Evolutionary conservation across 1,284 basidiomycete species (phyloP), one percentile per base, ranked within the genome.

Genomic region (Fistulinella cinereoalba): DNA sequence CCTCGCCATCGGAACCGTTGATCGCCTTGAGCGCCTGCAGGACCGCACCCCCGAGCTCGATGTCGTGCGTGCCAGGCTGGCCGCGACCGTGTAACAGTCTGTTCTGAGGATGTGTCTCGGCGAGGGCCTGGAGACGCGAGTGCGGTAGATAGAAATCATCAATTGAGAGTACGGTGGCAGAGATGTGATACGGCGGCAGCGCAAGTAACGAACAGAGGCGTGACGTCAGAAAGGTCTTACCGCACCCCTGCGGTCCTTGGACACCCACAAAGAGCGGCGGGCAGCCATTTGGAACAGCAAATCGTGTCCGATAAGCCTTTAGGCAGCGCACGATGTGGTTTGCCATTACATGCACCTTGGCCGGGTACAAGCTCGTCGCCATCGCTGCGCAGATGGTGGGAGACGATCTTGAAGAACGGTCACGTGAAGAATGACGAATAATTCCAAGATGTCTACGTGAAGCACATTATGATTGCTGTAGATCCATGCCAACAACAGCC

Each of bases 91-190:
- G 71, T 56, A 91, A 74, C 6, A 96, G 71, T 16, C 63, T 58
- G 57, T 94, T 94, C 1, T 64, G 54, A 0, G 83, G 76, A 57
- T 88, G 60, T 0, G 69, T 58, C 1, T 61, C 46, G 1, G 85
- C 81, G 22, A 94, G 73, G 0, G 67, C 63, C 1, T 67, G 62
- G 28, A 93, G 74, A 0, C 62, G 74, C 1, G 70, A 65, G 55
- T 91, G 84, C 1, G 85, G 77, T 19, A 93, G 79, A 66, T 95
- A 95, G 6, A 96, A 72, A 58, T 96, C 92, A 63, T 95, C 91
- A 48, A 94, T 80, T 12, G 90, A 92, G 18, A 94, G 70, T 5
- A 86, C 75, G 0, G 76, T 83, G 34, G 85, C 75, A 9, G 74
- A 74, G 12, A 90, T 72, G 19, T 72, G 66, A 53, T 81, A 65